Base-by-base conservation (phyloP, 2,329 filamentous ascomycete genomes). In the Sodiomyces alkalinus region DNA sequence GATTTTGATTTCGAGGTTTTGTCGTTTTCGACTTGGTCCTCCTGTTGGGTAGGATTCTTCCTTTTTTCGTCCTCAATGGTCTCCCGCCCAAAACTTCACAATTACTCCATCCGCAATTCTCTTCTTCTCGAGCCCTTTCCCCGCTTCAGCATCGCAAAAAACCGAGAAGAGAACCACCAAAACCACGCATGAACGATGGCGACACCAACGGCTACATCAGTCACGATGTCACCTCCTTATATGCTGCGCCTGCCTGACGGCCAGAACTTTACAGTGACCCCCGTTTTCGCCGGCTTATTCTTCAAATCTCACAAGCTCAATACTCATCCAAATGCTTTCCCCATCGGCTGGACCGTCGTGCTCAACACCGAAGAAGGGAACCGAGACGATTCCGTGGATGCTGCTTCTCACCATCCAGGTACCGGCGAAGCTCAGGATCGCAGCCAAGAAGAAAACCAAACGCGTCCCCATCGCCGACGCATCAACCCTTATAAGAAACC, bases 251-350 rank as follows among this genome's bases (percentile, higher is more conserved):
- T 96, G 40, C 87, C 87, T 26, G 92, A 94, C 55, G 87, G 86
- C 45, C 82, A 90, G 55, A 76, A 66, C 38, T 68, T 90, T 45
- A 78, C 75, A 3, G 79, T 92, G 18, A 74, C 73, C 10, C 80
- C 85, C 1, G 82, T 93, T 16, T 94, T 93, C 49, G 83, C 80
- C n/a, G 87, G 87, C 18, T 65, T 90, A 31, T 81, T 77, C 43
- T 94, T 94, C 72, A 90, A 86, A 50, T 71, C 75, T 32, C 78
- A 82, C 46, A 78, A 90, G 36, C 58, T 81, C 37, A 78, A 68
- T 43, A 59, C 64, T 16, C 71, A 78, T 43, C 67, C 69, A 41
- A 74, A 74, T 28, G 67, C 76, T 4, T 86, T 83, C 34, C 85
- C 86, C 1, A 69, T 80, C 5, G 86, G 86, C 18, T 96, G 87